These are phyloP conservation scores for Clonostachys solani DNA, from an alignment of 2,329 filamentous ascomycete species.

Conservation along the genomic window DNA sequence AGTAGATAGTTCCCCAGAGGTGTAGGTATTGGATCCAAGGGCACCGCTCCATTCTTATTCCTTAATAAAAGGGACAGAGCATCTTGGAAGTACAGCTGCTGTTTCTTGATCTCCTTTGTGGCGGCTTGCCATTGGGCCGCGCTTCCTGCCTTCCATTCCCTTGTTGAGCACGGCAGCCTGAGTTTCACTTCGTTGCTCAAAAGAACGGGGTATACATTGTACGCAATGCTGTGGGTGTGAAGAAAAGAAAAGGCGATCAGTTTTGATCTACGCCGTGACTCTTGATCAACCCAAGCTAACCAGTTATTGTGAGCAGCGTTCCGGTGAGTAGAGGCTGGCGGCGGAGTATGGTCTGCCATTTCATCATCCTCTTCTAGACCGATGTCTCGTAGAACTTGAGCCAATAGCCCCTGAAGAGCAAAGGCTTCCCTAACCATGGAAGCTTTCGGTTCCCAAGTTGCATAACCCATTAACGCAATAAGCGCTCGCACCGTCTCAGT, in stretches of 20 bases:
- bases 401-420: slow-evolving; percentile 21
- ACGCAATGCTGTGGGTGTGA: slow-evolving; percentile 30
- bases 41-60: slow-evolving; percentile 16
- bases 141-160: slow-evolving; percentile 26
- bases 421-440: slow-evolving; percentile 26
- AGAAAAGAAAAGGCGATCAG: slow-evolving; percentile 31
- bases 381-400: slow-evolving; percentile 23
- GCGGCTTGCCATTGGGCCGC: slow-evolving; percentile 20
- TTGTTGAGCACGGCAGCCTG: slow-evolving; percentile 24
- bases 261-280: slow-evolving; percentile 25
- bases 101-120: slow-evolving; percentile 15
- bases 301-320: slow-evolving; percentile 10
- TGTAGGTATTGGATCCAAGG: slow-evolving; percentile 25
- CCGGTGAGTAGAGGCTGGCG: neutral
- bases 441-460: slow-evolving; percentile 28
- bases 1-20: slow-evolving; percentile 30
- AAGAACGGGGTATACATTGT: slow-evolving; percentile 28
- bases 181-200: slow-evolving; percentile 28
- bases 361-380: slow-evolving; percentile 20
- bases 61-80: slow-evolving; percentile 23
- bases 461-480: slow-evolving; percentile 29
- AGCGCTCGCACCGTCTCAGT: slow-evolving; percentile 25
- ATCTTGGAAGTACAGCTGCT: slow-evolving; percentile 28
- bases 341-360: neutral
- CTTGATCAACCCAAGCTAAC: slow-evolving; percentile 21